Evolutionary conservation across 2,329 filamentous ascomycete genomes (phyloP), one percentile per base, ranked within the genome.

Genomic region (Capronia coronata): DNA sequence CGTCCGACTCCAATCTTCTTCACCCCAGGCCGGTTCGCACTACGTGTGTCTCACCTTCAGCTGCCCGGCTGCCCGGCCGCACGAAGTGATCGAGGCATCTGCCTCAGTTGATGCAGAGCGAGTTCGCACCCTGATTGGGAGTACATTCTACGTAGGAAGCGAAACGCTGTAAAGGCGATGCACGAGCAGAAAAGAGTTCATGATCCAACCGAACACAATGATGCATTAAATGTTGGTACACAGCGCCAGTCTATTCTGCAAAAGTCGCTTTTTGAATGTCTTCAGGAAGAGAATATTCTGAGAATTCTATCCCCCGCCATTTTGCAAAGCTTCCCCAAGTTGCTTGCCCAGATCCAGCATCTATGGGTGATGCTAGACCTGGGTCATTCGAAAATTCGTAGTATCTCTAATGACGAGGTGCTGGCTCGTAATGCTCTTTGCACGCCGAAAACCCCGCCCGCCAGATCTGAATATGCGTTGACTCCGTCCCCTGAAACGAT

Each of bases 211-310:
- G n/a, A 44, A 34, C 13, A 34, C 46, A 21, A 32, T 47, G 43
- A 41, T 32, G 47, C 51, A 54, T 54, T 54, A 47, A 47, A 41
- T 54, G 48, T 54, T 50, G 47, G 44, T 54, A 54, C 51, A 54
- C 41, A 43, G 35, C 45, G 43, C 38, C 21, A 6, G 9, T 41
- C 46, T 43, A 19, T 38, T 46, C 40, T 29, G 27, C 32, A 39
- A 38, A 38, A 48, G 29, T 43, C 34, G 18, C 14, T 13, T 37
- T 37, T 37, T 37, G 34, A 16, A 37, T 37, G 34, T 37, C 34
- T 37, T 37, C 34, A 8, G 11, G 14, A 19, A 37, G 34, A 11
- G 19, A 37, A 18, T 37, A n/a, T 18, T 19, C 34, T 19, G 6
- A 19, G 13, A 37, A 37, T 16, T 37, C 43, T 49, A 49, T 54